Base-by-base conservation (phyloP, 257 asterid genomes). In the Cruciata laevipes region DNA sequence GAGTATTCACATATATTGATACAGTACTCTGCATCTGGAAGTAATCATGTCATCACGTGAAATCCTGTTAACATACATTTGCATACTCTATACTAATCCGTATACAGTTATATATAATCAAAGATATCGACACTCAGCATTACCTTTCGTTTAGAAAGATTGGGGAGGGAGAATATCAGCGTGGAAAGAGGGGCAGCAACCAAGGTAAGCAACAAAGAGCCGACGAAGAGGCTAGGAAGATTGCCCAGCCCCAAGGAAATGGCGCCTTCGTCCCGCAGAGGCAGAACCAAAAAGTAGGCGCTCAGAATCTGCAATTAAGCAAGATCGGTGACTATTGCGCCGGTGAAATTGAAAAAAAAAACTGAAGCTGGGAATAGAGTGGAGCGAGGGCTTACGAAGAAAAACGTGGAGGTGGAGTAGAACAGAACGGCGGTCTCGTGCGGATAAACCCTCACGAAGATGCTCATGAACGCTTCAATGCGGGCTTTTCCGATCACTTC, bases 231-330 rank as follows among this genome's bases (percentile, higher is more conserved):
- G 25, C 85, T 82, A 0, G 97, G 99, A 6, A 94, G 85, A 77
- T 77, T 84, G 71, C 81, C 92, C 61, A 94, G 79, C 53, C 99
- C 99, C 65, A 94, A 74, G 6, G 99, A 94, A 63, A 90, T 86
- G n/a, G 99, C 99, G 13, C 99, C 99, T 81, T 94, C 99, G 75
- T 94, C 99, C 14, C 99, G 90, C 67, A 94, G 84, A 9, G 99
- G 99, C 70, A 94, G 97, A 18, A 94, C 95, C 78, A 90, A 96
- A 71, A 94, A 94, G 74, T 94, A 94, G 10, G 99, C 95, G 79
- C 99, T 87, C 83, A 94, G 81, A 71, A 90, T 83, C 99, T 94
- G 95, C 31, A 85, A 81, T 38, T 51, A 20, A 47, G 11, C 16
- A 47, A 47, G 55, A 47, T 47, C 55, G 21, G 55, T 3, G 5